Conservation (phyloP, 2,329 filamentous ascomycete species). For the Tolypocladium ovalisporum region DNA sequence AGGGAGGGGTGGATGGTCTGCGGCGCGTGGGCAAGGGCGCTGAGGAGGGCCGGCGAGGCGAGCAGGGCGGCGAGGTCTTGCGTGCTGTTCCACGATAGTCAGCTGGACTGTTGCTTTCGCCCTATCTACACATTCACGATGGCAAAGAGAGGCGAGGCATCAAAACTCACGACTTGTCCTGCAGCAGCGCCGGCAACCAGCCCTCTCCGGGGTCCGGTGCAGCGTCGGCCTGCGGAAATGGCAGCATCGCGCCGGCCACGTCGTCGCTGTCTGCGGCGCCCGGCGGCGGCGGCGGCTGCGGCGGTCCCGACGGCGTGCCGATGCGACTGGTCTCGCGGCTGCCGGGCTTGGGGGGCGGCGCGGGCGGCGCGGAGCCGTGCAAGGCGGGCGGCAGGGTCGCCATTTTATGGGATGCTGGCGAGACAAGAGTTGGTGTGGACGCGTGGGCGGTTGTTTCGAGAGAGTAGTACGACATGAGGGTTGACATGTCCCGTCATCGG, state of each 20-base stretch:
- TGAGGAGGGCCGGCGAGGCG: constrained; percentile 53
- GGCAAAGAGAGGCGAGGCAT: neutral
- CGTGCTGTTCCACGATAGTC: constrained; percentile 41
- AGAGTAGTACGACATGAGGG: neutral
- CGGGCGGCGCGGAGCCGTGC: constrained; percentile 39
- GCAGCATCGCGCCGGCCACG: constrained; percentile 12
- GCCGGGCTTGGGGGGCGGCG: constrained; percentile 61
- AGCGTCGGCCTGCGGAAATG: constrained; percentile 11
- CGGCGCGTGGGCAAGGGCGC: constrained; percentile 60
- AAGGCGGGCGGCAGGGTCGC: constrained; percentile 17
- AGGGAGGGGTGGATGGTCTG: constrained; percentile 63
- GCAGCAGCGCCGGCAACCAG: constrained; percentile 68
- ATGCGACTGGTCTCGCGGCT: constrained; percentile 59
- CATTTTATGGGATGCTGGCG: constrained; percentile 9
- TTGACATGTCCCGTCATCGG: neutral
- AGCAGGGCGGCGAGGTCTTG: constrained; percentile 66
- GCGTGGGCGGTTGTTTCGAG: too few relatives aligned
- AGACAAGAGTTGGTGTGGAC: neutral
- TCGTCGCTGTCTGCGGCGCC: constrained; percentile 8
- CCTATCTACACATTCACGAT: too few relatives aligned
- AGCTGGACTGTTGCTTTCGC: neutral
- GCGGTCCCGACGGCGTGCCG: constrained; percentile 47
- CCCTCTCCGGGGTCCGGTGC: constrained; percentile 52
- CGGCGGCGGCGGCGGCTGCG: constrained; percentile 25
- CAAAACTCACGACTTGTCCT: constrained; percentile 77